These are phyloP conservation scores for Arachis monticola DNA, from an alignment of 331 rosid genomes.

Conservation along the genomic window DNA sequence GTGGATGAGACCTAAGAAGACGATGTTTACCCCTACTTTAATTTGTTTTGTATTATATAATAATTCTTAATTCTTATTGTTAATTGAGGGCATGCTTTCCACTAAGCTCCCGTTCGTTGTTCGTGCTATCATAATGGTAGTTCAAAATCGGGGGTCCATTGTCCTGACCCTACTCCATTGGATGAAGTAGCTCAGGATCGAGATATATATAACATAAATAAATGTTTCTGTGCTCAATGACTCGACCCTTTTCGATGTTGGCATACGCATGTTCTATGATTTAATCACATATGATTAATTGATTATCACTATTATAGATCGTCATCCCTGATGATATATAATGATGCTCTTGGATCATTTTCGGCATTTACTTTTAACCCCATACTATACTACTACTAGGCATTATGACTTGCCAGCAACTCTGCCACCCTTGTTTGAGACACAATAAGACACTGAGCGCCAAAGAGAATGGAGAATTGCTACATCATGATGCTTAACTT, in stretches of 20 bases:
- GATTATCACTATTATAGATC: background rate
- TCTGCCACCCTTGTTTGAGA: constrained; percentile 67
- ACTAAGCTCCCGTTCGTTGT: constrained; percentile 17
- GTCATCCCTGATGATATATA: background rate
- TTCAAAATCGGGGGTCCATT: constrained; percentile 23
- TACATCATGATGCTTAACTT: background rate
- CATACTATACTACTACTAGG: constrained; percentile 40
- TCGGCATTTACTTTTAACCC: too few relatives aligned
- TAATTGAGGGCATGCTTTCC: constrained; percentile 9
- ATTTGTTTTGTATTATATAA: too few relatives aligned
- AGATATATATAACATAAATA: background rate
- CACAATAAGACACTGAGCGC: constrained; percentile 51
- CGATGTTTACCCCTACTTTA: constrained; percentile 16
- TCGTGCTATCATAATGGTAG: constrained; percentile 5
- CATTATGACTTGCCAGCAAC: constrained; percentile 55
- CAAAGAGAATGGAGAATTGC: constrained; percentile 19
- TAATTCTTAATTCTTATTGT: background rate
- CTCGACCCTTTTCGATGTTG: too few relatives aligned
- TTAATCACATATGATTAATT: too few relatives aligned
- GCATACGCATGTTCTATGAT: too few relatives aligned
- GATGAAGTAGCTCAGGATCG: constrained; percentile 29
- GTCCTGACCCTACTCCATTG: constrained; percentile 35
- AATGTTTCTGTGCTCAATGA: too few relatives aligned
- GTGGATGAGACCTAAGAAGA: constrained; percentile 20
- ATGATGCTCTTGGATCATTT: too few relatives aligned